Evolutionary conservation across 441 rosid species (phyloP).

Genomic region (Capsella rubella): DNA sequence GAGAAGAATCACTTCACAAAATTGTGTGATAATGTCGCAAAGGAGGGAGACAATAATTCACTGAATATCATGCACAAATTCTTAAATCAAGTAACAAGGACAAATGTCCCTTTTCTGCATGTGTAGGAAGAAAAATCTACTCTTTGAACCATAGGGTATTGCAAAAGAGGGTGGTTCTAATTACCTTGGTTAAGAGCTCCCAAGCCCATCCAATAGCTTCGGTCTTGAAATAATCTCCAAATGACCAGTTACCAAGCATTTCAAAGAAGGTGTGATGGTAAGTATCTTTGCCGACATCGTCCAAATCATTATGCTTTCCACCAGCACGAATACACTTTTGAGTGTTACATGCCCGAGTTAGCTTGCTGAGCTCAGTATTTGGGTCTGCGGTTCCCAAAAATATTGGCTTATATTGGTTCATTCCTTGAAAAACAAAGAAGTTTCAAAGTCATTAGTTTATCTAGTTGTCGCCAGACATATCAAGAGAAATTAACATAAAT

Average conservation of each 20-base stretch:
- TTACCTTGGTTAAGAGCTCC: slow-evolving; percentile 89
- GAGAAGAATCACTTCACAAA: neutral
- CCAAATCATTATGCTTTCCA: slow-evolving; percentile 97
- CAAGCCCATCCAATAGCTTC: slow-evolving; percentile 97
- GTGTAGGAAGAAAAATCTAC: neutral
- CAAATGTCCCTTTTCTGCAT: neutral
- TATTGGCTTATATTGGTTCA: slow-evolving; percentile 95
- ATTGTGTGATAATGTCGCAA: slow-evolving; percentile 1
- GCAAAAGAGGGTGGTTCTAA: slow-evolving; percentile 9
- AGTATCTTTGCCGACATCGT: slow-evolving; percentile 98
- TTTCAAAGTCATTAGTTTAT: neutral
- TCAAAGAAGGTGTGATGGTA: slow-evolving; percentile 99
- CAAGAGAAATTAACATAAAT: neutral
- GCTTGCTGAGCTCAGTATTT: slow-evolving; percentile 77
- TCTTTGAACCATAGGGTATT: neutral
- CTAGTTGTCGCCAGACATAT: neutral
- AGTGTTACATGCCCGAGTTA: slow-evolving; percentile 85
- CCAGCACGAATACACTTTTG: slow-evolving; percentile 99
- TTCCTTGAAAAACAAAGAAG: slow-evolving; percentile 55
- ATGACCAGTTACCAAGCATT: slow-evolving; percentile 99
- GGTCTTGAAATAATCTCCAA: slow-evolving; percentile 93
- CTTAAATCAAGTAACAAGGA: slow-evolving; percentile 13
- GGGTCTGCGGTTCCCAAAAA: slow-evolving; percentile 94
- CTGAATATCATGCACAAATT: neutral
- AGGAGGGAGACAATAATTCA: slow-evolving; percentile 12